phyloP scores from a whole-genome alignment of 805 yeast genomes.

The Wickerhamomyces sydowiorum region DNA sequence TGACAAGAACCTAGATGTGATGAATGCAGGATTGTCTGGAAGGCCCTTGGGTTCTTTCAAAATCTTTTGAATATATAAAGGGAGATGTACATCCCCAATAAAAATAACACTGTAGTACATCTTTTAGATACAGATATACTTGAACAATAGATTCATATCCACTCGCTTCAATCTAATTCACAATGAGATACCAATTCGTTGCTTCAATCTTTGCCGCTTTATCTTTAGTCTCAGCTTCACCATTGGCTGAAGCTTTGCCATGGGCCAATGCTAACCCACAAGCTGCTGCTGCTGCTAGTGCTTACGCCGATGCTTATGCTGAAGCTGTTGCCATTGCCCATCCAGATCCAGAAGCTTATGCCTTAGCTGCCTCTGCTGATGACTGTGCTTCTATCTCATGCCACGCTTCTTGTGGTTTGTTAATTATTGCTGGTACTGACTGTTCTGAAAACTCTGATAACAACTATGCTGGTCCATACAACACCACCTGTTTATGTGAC shows the following conservation, averaged over 20 bases:
- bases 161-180: background rate
- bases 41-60: too few relatives aligned
- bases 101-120: too few relatives aligned
- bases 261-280: background rate
- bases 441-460: slow-evolving; percentile 20
- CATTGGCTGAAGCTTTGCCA: background rate
- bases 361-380: slow-evolving; percentile 8
- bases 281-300: slow-evolving; percentile 1
- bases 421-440: slow-evolving; percentile 22
- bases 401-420: slow-evolving; percentile 25
- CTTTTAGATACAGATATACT: too few relatives aligned
- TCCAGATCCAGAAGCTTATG: slow-evolving; percentile 14
- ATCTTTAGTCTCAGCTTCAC: background rate
- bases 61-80: too few relatives aligned
- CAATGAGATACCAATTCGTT: background rate
- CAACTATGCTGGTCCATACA: slow-evolving; percentile 4
- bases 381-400: slow-evolving; percentile 20
- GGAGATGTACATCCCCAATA: too few relatives aligned
- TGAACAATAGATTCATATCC: too few relatives aligned
- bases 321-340: slow-evolving; percentile 3
- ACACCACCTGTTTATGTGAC: slow-evolving; percentile 12
- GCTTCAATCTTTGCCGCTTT: background rate
- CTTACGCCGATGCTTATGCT: slow-evolving; percentile 2
- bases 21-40: too few relatives aligned
- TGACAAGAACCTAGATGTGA: background rate